These are phyloP conservation scores for Claviceps maximensis DNA, from an alignment of 2,329 filamentous ascomycete genomes.

Conservation along the genomic window DNA sequence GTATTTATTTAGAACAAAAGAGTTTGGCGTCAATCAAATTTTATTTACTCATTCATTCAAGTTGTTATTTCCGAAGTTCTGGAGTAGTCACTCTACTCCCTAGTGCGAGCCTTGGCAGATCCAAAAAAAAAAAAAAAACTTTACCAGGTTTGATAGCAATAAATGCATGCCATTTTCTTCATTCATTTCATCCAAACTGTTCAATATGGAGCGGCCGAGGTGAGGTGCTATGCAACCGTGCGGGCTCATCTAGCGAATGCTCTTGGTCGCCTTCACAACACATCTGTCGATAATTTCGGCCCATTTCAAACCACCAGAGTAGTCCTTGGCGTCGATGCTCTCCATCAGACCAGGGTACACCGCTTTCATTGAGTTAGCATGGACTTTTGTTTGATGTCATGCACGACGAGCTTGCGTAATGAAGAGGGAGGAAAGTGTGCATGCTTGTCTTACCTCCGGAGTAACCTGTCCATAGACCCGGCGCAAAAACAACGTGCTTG, in stretches of 20 bases:
- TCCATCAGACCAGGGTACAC: constrained; percentile 51
- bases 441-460: constrained; percentile 46
- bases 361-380: constrained; percentile 21
- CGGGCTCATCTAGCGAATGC: constrained; percentile 11
- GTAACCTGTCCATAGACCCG: constrained; percentile 85
- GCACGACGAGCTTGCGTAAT: not conserved
- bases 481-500: constrained; percentile 90
- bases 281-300: constrained; percentile 41
- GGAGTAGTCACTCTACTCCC: no score
- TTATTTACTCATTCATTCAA: no score
- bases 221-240: no score
- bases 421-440: not conserved
- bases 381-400: not conserved
- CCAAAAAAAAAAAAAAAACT: not conserved
- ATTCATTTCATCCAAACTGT: not conserved
- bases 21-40: no score
- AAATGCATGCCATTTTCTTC: not conserved
- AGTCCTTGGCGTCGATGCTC: constrained; percentile 48
- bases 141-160: not conserved
- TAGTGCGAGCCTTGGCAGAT: no score
- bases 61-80: no score
- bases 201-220: not conserved
- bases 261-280: constrained; percentile 33
- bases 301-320: constrained; percentile 44
- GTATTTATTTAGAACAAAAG: no score